Base-by-base conservation (phyloP, 2,329 filamentous ascomycete species). In the Penicillium sp. region DNA sequence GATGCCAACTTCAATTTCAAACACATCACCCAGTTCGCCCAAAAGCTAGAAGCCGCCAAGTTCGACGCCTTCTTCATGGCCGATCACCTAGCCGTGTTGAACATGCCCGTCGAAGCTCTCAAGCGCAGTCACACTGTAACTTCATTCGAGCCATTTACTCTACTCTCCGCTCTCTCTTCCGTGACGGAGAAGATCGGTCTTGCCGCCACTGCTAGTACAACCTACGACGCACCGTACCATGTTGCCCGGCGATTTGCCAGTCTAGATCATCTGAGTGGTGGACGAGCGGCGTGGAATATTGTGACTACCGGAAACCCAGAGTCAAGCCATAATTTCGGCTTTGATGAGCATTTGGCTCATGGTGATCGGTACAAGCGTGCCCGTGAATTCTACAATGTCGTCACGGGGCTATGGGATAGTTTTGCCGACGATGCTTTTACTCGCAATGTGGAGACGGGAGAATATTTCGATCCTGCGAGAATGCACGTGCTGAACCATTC, bases 41-140 rank as follows among this genome's bases (percentile, higher is more conserved):
- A 81, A 61, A 81, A 78, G 55, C 74, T 82, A 1, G 80, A 83
- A 61, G 74, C 72, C 8, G 80, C 80, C 58, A 83, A 82, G 52
- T 82, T 82, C 59, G 80, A 83, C 59, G 80, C 80, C 36, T 82
- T 83, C 67, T 83, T 82, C 71, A 82, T 82, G 79, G 80, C 80
- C 0, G 80, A 82, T 57, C 79, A 82, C 58, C 70, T 82, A 0
- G 80, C 79, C 4, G 80, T 83, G 2, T 63, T 82, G 41, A 83
- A 83, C 58, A 82, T 83, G 82, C 81, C 81, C 0, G 67, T 80
- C 1, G 82, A 84, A 53, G 82, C 82, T 1, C 72, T 84, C 11
- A 81, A 81, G 60, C 78, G 82, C 30, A 83, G 80, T 57, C 82
- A 84, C 50, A 84, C 82, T 0, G 79, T 82, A 0, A 83, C 81